These are phyloP conservation scores for Alternaria viburni DNA, from an alignment of 2,329 filamentous ascomycete species.

Conservation along the genomic window DNA sequence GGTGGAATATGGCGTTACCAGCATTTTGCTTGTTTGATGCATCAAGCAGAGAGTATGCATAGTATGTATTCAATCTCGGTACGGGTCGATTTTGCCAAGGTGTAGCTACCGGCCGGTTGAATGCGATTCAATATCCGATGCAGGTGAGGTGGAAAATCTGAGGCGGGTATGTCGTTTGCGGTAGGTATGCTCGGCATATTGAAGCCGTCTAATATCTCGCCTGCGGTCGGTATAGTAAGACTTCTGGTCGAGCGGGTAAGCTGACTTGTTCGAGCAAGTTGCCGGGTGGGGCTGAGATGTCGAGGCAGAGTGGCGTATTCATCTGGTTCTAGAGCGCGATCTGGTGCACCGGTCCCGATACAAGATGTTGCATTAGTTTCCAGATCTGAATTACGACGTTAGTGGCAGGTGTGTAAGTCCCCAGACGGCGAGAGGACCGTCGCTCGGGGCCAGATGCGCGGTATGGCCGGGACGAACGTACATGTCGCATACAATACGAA, in stretches of 20 bases:
- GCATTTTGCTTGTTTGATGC: background rate
- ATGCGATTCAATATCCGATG: slow-evolving; percentile 29
- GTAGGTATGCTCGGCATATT: slow-evolving; percentile 2
- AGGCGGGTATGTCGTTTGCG: slow-evolving; percentile 1
- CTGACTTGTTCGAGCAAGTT: background rate
- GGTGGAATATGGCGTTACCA: slow-evolving; percentile 11
- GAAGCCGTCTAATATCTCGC: background rate
- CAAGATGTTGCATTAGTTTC: background rate
- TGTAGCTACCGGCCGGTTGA: slow-evolving; percentile 30
- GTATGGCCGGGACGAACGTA: background rate
- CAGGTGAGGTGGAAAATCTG: slow-evolving; percentile 19
- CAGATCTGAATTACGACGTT: background rate
- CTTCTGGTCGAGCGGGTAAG: background rate
- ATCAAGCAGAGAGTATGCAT: background rate
- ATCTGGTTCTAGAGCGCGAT: background rate
- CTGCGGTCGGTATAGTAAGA: background rate
- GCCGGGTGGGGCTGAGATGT: background rate
- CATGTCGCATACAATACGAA: background rate
- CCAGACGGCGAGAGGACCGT: background rate
- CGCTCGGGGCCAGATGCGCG: background rate
- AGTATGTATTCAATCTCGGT: background rate
- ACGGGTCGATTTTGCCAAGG: slow-evolving; percentile 2
- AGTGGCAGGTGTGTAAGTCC: background rate
- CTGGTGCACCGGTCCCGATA: background rate
- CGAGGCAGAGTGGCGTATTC: background rate